Conservation (phyloP, 2,329 filamentous ascomycete genomes). For the Hymenoscyphus repandus region DNA sequence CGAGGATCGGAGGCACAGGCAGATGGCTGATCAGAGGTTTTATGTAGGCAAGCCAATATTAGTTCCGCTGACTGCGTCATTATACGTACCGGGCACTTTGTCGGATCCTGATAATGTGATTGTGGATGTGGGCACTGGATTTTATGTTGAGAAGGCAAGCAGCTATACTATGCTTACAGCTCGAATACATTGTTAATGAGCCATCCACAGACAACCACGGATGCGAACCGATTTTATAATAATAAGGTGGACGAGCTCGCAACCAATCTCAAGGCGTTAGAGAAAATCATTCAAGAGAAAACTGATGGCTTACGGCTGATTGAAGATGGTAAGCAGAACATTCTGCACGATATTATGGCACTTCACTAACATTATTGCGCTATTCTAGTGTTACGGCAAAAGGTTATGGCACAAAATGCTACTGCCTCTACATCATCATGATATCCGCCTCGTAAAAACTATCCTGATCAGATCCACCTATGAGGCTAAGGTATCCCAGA, state of each 20-base stretch:
- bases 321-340: constrained; percentile 66
- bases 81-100: constrained; percentile 85
- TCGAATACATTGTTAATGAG: constrained; percentile 7
- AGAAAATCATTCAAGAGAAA: constrained; percentile 68
- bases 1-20: no score
- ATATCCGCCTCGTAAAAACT: not conserved
- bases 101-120: constrained; percentile 71
- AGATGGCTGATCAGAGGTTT: constrained; percentile 6
- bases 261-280: constrained; percentile 60
- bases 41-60: constrained; percentile 57
- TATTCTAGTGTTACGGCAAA: constrained; percentile 45
- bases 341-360: not conserved
- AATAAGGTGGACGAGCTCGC: constrained; percentile 62
- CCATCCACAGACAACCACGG: constrained; percentile 43
- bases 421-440: constrained; percentile 27
- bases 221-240: constrained; percentile 63
- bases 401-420: constrained; percentile 36
- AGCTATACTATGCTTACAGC: not conserved
- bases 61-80: constrained; percentile 89
- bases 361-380: constrained; percentile 10
- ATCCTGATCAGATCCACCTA: not conserved
- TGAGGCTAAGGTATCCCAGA: not conserved
- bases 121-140: constrained; percentile 90
- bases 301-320: constrained; percentile 78
- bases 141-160: constrained; percentile 82